Evolutionary conservation across 768 basidiomycete genomes (phyloP).

Genomic region (Nevesoporus exiguus): DNA sequence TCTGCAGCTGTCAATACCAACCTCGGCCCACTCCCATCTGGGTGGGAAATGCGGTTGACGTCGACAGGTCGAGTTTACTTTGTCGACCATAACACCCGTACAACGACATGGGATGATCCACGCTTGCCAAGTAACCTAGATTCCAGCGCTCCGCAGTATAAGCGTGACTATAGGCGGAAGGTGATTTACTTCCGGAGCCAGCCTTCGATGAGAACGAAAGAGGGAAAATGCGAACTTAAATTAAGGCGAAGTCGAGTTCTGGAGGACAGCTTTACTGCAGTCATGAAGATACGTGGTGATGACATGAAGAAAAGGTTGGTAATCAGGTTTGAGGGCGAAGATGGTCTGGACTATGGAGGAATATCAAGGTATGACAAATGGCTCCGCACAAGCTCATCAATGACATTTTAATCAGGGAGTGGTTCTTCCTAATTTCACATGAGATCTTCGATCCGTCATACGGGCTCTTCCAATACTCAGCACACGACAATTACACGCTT

Average conservation of each 20-base stretch:
- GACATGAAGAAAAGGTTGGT: constrained; percentile 69
- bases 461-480: constrained; percentile 78
- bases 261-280: constrained; percentile 81
- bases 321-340: constrained; percentile 77
- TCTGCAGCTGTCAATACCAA: constrained; percentile 49
- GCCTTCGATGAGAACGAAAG: constrained; percentile 71
- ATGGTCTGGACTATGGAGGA: constrained; percentile 76
- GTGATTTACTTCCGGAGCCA: constrained; percentile 92
- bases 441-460: constrained; percentile 82
- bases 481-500: constrained; percentile 76
- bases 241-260: constrained; percentile 76
- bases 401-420: constrained; percentile 50
- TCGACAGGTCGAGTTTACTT: constrained; percentile 85
- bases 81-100: constrained; percentile 87
- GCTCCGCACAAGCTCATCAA: neutral
- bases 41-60: constrained; percentile 94
- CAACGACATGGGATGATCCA: constrained; percentile 93
- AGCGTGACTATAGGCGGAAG: constrained; percentile 89
- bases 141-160: constrained; percentile 91
- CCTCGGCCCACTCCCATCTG: constrained; percentile 81
- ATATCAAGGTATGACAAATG: constrained; percentile 54
- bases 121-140: constrained; percentile 79
- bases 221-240: constrained; percentile 86
- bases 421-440: constrained; percentile 83
- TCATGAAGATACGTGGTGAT: constrained; percentile 75